phyloP scores from a whole-genome alignment of 352 stramenopile species.

The Peronospora belbahrii region DNA sequence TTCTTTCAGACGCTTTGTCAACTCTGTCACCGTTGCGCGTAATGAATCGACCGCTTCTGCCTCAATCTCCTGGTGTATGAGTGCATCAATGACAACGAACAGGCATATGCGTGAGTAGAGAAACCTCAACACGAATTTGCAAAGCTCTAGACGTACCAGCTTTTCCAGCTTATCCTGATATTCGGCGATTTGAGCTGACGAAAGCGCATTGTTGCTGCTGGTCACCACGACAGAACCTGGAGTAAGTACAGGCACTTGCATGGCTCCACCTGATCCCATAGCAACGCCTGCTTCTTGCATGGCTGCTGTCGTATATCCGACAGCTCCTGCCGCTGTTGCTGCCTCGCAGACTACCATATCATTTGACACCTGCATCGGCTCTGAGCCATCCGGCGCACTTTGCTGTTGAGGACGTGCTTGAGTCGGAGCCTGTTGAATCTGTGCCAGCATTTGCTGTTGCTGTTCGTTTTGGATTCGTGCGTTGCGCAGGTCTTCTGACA shows the following conservation, averaged over 20 bases:
- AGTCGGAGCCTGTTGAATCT: constrained; percentile 19
- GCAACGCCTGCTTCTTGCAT: constrained; percentile 21
- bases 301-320: constrained; percentile 18
- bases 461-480: constrained; percentile 28
- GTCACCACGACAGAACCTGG: constrained; percentile 26
- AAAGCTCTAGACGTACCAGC: constrained; percentile 38
- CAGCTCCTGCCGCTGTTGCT: constrained; percentile 11
- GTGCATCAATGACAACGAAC: background rate
- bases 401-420: constrained; percentile 9
- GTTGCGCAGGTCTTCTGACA: constrained; percentile 52
- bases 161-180: constrained; percentile 68
- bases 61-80: constrained; percentile 34
- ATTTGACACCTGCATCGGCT: constrained; percentile 39
- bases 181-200: constrained; percentile 41
- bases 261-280: constrained; percentile 16
- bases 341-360: constrained; percentile 15
- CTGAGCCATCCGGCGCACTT: constrained; percentile 18
- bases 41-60: constrained; percentile 63
- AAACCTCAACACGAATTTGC: background rate
- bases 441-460: constrained; percentile 22
- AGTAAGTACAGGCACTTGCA: constrained; percentile 20
- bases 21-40: constrained; percentile 64
- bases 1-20: constrained; percentile 83
- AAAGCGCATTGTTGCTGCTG: constrained; percentile 40
- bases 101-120: constrained; percentile 4